Evolutionary conservation across 305 asterid species (phyloP).

Genomic region (Fraxinus floribunda): DNA sequence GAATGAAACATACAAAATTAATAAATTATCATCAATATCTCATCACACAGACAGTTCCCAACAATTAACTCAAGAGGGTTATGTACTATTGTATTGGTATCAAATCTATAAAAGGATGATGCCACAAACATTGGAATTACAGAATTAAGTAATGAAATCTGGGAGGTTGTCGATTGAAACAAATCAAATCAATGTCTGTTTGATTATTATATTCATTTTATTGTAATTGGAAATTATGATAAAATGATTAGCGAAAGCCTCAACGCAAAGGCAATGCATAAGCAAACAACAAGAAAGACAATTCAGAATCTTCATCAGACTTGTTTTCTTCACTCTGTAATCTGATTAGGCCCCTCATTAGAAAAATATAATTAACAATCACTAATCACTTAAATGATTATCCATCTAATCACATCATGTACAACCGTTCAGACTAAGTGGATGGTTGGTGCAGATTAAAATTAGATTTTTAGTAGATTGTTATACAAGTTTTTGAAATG

Average conservation of each 20-base stretch:
- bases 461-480: no score
- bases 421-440: neutral
- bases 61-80: slow-evolving; percentile 15
- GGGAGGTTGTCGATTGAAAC: slow-evolving; percentile 24
- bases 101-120: slow-evolving; percentile 23
- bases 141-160: slow-evolving; percentile 16
- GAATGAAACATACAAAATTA: neutral
- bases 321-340: neutral
- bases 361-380: neutral
- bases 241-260: neutral
- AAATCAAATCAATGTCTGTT: slow-evolving; percentile 8
- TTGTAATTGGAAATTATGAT: neutral
- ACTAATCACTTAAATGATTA: neutral
- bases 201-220: slow-evolving; percentile 10
- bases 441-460: no score
- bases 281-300: neutral
- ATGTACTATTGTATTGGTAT: slow-evolving; percentile 1
- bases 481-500: no score
- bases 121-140: slow-evolving; percentile 16
- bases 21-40: neutral
- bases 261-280: neutral
- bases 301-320: neutral
- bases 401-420: neutral
- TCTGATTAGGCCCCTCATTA: neutral
- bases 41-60: slow-evolving; percentile 21